Evolutionary conservation across 305 asterid genomes (phyloP), one percentile per base, ranked within the genome.

Genomic region (Fraxinus paxiana): DNA sequence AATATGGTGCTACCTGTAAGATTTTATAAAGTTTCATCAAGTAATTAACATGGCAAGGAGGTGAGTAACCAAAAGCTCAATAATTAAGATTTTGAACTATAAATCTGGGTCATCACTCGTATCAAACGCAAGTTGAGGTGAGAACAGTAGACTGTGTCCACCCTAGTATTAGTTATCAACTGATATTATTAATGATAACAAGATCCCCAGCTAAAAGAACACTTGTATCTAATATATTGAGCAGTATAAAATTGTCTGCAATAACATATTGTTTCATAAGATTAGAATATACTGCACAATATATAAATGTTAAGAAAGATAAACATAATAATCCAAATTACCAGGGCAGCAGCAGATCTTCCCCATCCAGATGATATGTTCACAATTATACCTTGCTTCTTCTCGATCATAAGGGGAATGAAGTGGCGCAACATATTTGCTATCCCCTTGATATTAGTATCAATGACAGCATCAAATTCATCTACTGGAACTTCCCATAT

Each of bases 321-420:
- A 72, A 48, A 20, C 80, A 51, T n/a, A 35, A 41, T 37, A 41
- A 74, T 35, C 46, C 38, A 78, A 72, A 63, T 78, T 84, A 95
- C 98, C 98, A 91, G 98, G 78, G 97, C 98, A 73, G 98, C 98
- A 72, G 93, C 97, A 77, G 98, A 91, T 86, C 98, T 89, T 84
- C 98, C 98, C 98, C 98, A 95, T 38, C 97, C 98, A 87, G 98
- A 95, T 81, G 98, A 95, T 85, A 91, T 87, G 87, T 95, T 95
- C 80, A 95, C 93, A 82, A 95, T 87, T 79, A 95, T 86, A 75
- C 98, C 98, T 37, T 89, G 94, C 91, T 93, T 95, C 43, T 85
- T 90, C 86, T 85, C 93, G 74, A 92, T 87, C 98, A 95, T 89
- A 61, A 93, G 83, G 33, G 98, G 98, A 82, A 92, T 85, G 85